A percentile compares a stretch with the other conserved stretches of the same genome.
Evolutionary conservation across 495 filamentous ascomycete species (phyloP).

Genomic region (Annulohypoxylon moriforme): DNA sequence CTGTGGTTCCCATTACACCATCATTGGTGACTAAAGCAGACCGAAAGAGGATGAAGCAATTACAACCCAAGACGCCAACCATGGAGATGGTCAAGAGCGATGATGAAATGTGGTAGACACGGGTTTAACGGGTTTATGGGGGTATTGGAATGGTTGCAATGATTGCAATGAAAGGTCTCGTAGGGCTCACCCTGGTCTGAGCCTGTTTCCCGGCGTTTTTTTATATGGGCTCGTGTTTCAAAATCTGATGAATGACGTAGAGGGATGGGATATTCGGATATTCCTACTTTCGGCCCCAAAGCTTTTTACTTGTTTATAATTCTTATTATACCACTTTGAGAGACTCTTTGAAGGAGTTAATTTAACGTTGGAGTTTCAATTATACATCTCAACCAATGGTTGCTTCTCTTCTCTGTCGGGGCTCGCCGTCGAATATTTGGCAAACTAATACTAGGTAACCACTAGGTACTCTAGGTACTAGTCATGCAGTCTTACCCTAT

Average conservation of each 20-base stretch:
- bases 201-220: constrained; percentile 25
- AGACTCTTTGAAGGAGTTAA: constrained; percentile 30
- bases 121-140: constrained; percentile 4
- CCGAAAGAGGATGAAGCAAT: constrained; percentile 72
- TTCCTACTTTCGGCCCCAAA: constrained; percentile 7
- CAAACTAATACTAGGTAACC: neutral
- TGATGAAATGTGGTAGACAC: constrained; percentile 65
- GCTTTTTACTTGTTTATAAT: constrained; percentile 35
- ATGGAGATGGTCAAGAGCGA: constrained; percentile 64
- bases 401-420: neutral
- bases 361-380: constrained; percentile 19
- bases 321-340: constrained; percentile 42
- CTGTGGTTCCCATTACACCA: constrained; percentile 88
- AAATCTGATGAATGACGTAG: constrained; percentile 31
- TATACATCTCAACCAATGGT: constrained; percentile 15
- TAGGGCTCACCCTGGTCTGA: constrained; percentile 3
- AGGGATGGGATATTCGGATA: neutral
- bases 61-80: constrained; percentile 67
- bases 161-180: constrained; percentile 4
- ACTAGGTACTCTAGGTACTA: constrained; percentile 1
- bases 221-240: constrained; percentile 17
- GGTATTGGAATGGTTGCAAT: neutral
- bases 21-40: constrained; percentile 80
- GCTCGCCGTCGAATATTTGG: neutral
- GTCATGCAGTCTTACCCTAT: constrained; percentile 11